Percentiles rank a stretch among this genome's conserved stretches.
phyloP scores from a whole-genome alignment of 192 early-diverging fungal species.

The Linnemannia exigua region DNA sequence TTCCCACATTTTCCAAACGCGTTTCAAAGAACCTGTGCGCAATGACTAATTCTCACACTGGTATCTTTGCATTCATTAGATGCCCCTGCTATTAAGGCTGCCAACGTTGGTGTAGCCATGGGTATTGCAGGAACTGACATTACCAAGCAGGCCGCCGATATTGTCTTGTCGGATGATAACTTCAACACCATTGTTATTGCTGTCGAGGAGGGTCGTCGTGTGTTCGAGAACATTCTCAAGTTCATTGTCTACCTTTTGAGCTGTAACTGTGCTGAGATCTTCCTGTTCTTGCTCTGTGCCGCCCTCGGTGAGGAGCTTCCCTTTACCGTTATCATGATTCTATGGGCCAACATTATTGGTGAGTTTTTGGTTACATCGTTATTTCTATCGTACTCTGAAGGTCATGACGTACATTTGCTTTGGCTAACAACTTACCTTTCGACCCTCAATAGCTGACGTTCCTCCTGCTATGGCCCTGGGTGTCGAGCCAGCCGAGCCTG shows the following conservation, averaged over 20 bases:
- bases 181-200: constrained; percentile 95
- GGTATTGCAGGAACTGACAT: constrained; percentile 96
- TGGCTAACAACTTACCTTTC: neutral
- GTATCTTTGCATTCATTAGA: constrained; percentile 64
- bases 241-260: constrained; percentile 95
- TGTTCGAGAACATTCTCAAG: constrained; percentile 98
- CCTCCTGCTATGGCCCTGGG: constrained; percentile 96
- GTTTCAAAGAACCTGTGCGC: no score
- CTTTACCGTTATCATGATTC: constrained; percentile 93
- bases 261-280: constrained; percentile 97
- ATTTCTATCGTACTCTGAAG: neutral
- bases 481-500: constrained; percentile 87
- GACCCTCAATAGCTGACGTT: constrained; percentile 94
- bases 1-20: no score
- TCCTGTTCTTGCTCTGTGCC: constrained; percentile 86
- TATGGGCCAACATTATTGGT: constrained; percentile 97
- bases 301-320: constrained; percentile 83
- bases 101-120: constrained; percentile 98
- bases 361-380: neutral
- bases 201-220: constrained; percentile 92
- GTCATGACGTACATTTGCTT: no score
- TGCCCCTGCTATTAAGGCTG: constrained; percentile 95
- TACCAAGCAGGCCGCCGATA: constrained; percentile 98
- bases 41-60: neutral
- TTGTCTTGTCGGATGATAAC: constrained; percentile 96